phyloP scores from a whole-genome alignment of 495 filamentous ascomycete species.

The Penicillium macrosclerotiorum region DNA sequence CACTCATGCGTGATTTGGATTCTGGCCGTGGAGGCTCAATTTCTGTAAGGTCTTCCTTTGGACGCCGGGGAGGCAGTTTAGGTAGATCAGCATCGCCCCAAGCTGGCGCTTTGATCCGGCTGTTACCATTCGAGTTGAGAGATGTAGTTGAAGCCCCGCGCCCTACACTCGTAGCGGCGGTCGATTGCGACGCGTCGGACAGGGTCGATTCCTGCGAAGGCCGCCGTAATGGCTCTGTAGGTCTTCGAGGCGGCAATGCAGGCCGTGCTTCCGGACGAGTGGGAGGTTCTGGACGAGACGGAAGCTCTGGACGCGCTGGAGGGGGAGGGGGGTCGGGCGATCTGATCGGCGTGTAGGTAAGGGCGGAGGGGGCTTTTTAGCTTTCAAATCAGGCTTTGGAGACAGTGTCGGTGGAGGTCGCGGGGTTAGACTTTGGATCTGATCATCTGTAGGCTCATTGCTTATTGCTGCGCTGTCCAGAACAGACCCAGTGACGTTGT shows the following conservation, averaged over 20 bases:
- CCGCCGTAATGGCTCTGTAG: conserved; percentile 30
- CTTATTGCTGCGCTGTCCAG: conserved; percentile 32
- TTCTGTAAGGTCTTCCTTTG: conserved; percentile 18
- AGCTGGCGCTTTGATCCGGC: conserved; percentile 39
- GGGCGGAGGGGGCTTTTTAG: conserved; percentile 46
- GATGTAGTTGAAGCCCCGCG: conserved; percentile 34
- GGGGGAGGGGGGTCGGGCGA: conserved; percentile 41
- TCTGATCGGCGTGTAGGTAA: conserved; percentile 48
- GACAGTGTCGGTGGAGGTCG: conserved; percentile 21
- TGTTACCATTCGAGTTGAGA: conserved; percentile 24
- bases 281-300: conserved; percentile 36
- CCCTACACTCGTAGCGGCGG: conserved; percentile 29
- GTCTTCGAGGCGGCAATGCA: conserved; percentile 37
- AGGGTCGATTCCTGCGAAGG: conserved; percentile 36
- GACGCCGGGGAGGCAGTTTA: conserved; percentile 42
- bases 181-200: conserved; percentile 39
- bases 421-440: conserved; percentile 17
- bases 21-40: conserved; percentile 21
- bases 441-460: conserved; percentile 41
- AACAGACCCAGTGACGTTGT: conserved; percentile 33
- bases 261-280: conserved; percentile 32
- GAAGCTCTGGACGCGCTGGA: conserved; percentile 37
- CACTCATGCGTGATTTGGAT: conserved; percentile 16
- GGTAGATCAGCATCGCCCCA: conserved; percentile 46
- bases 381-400: conserved; percentile 31